Evolutionary conservation across 106 monocot species (phyloP), one percentile per base, ranked within the genome.

Genomic region (Acanthochlamys bracteata): DNA sequence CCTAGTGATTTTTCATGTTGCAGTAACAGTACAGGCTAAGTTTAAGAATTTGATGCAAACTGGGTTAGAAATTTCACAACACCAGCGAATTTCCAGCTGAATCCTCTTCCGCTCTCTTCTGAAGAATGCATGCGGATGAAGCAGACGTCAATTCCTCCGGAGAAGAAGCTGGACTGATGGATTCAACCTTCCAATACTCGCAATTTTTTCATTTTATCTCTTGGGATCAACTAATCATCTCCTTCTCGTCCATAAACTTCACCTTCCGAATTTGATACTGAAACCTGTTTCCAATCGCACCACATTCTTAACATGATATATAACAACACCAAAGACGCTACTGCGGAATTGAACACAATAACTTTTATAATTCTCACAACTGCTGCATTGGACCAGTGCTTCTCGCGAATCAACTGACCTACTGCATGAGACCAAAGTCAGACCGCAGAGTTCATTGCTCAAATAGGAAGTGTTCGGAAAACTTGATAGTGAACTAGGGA

Each of bases 241-340:
- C 58, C 45, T 51, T 24, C 41, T 33, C 62, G 39, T 24, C 52
- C 72, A 7, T 69, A 26, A 33, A 33, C 86, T 42, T 86, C 89
- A 0, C 61, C 66, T 27, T 87, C 90, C 13, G 87, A 89, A 46
- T 39, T 85, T 10, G 90, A 86, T 40, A 95, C 80, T 4, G 90
- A 82, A n/a, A 87, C 77, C n/a, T 67, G 78, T 67, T 82, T 74
- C 95, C 86, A 87, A 25, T 84, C 82, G 74, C 75, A 76, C 95
- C 95, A 95, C 54, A 95, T 71, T 72, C 84, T 82, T 24, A 90
- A 51, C 80, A 87, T 87, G 53, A 86, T 76, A 68, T 82, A 82
- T 14, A 95, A 58, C 84, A 95, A 42, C 42, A 68, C 76, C 80
- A 84, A 13, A 43, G 86, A 89, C 17, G 90, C 82, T 25, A 66